Percentiles rank a stretch among this genome's conserved stretches.
Conservation (phyloP, 2,329 filamentous ascomycete genomes). For the Monascus ruber region DNA sequence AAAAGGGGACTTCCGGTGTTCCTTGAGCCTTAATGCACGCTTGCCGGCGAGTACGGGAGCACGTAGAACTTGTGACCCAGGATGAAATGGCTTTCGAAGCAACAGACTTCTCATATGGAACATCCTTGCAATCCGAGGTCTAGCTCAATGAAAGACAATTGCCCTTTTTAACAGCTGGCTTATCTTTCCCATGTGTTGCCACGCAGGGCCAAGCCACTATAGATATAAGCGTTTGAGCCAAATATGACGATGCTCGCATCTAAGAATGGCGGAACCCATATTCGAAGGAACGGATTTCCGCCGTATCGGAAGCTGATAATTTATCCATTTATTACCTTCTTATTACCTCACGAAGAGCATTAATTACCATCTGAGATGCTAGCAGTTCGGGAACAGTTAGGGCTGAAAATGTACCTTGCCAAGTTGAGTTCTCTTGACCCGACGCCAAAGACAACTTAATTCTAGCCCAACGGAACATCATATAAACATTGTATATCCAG, state of each 20-base stretch:
- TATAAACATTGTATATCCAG: no score
- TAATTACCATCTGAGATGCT: neutral
- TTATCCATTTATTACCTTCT: neutral
- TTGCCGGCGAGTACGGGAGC: neutral
- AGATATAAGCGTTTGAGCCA: neutral
- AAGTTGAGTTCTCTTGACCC: no score
- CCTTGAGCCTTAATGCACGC: neutral
- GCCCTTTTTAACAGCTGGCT: neutral
- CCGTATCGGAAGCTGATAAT: neutral
- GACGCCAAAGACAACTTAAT: no score
- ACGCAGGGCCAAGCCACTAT: neutral
- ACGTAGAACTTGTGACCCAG: slow-evolving; percentile 1
- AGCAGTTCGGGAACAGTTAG: no score
- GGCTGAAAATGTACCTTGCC: no score
- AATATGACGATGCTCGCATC: neutral
- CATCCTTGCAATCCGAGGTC: slow-evolving; percentile 1
- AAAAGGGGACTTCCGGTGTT: no score
- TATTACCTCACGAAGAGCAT: neutral
- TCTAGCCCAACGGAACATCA: no score
- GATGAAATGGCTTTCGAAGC: neutral
- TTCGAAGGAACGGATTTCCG: neutral
- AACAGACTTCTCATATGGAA: slow-evolving; percentile 2
- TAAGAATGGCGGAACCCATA: neutral
- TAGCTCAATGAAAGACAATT: neutral
- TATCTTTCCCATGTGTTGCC: neutral